Conservation (phyloP, 1,139 yeast species). For the Saccharomycopsis hybrid region DNA sequence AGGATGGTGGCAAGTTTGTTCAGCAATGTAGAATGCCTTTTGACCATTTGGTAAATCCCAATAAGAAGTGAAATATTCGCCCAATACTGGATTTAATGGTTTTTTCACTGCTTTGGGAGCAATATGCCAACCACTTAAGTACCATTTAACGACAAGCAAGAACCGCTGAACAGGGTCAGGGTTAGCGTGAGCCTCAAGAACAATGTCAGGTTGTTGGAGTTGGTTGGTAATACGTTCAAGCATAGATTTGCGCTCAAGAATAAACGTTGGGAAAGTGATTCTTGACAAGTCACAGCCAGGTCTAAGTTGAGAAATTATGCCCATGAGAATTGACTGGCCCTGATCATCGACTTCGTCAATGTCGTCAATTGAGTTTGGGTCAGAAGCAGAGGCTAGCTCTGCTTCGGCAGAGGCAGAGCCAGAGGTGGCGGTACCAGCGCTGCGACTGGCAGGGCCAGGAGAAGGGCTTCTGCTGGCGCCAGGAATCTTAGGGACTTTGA, state of each 20-base stretch:
- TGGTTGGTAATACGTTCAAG: slow-evolving; percentile 89
- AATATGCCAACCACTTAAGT: slow-evolving; percentile 93
- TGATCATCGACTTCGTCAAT: slow-evolving; percentile 89
- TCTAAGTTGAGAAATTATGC: slow-evolving; percentile 82
- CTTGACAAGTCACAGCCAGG: slow-evolving; percentile 88
- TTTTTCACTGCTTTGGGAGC: slow-evolving; percentile 98
- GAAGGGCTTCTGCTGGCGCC: slow-evolving; percentile 4
- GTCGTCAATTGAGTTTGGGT: slow-evolving; percentile 42
- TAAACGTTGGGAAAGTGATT: slow-evolving; percentile 91
- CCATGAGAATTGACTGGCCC: slow-evolving; percentile 77
- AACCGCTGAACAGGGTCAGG: slow-evolving; percentile 62
- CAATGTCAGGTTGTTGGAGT: slow-evolving; percentile 72
- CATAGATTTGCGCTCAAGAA: slow-evolving; percentile 92
- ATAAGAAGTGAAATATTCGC: slow-evolving; percentile 83
- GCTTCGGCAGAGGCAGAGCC: slow-evolving; percentile 1
- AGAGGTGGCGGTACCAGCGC: slow-evolving; percentile 3
- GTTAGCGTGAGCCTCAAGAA: slow-evolving; percentile 60
- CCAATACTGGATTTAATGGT: slow-evolving; percentile 90
- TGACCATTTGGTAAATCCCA: slow-evolving; percentile 79
- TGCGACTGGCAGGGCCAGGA: slow-evolving; percentile 7
- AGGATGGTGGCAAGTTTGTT: slow-evolving; percentile 98
- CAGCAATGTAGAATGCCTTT: slow-evolving; percentile 78
- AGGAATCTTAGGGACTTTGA: slow-evolving; percentile 17
- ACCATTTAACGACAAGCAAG: slow-evolving; percentile 73
- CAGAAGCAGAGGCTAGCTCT: background rate